Percentiles rank a stretch among this genome's conserved stretches.
These are phyloP conservation scores for Pyrus communis DNA, from an alignment of 306 rosid genomes.

Conservation along the genomic window DNA sequence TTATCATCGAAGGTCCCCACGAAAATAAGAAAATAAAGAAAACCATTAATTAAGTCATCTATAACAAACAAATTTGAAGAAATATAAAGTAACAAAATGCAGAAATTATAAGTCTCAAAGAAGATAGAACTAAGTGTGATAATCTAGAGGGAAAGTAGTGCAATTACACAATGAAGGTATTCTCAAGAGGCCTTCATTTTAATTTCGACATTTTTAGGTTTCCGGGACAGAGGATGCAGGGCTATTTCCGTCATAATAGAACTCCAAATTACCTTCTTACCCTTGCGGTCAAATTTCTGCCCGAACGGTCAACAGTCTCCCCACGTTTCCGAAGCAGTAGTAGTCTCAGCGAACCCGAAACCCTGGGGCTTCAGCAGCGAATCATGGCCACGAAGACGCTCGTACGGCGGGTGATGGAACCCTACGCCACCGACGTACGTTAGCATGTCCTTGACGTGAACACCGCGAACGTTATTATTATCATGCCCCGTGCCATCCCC, in stretches of 20 bases:
- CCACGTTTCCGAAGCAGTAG: constrained; percentile 55
- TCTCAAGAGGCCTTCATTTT: neutral
- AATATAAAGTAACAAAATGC: neutral
- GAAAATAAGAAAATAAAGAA: neutral
- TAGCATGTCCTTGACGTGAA: constrained; percentile 52
- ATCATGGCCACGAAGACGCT: constrained; percentile 18
- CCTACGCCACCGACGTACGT: constrained; percentile 49
- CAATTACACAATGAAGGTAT: neutral
- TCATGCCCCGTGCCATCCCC: constrained; percentile 16
- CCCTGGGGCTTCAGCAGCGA: constrained; percentile 38
- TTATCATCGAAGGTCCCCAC: neutral
- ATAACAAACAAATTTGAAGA: neutral
- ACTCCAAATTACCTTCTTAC: neutral
- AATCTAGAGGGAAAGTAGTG: neutral
- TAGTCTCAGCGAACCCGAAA: constrained; percentile 50
- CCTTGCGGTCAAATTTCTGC: neutral
- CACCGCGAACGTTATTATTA: neutral
- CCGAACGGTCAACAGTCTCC: constrained; percentile 27
- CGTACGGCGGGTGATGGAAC: constrained; percentile 10
- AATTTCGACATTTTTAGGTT: neutral
- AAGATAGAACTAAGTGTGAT: neutral
- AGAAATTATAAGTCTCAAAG: neutral
- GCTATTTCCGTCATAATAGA: neutral
- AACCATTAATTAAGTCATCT: neutral
- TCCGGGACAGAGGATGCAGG: neutral